Conservation (phyloP, 768 basidiomycete genomes). For the Pisolithus tinctorius region DNA sequence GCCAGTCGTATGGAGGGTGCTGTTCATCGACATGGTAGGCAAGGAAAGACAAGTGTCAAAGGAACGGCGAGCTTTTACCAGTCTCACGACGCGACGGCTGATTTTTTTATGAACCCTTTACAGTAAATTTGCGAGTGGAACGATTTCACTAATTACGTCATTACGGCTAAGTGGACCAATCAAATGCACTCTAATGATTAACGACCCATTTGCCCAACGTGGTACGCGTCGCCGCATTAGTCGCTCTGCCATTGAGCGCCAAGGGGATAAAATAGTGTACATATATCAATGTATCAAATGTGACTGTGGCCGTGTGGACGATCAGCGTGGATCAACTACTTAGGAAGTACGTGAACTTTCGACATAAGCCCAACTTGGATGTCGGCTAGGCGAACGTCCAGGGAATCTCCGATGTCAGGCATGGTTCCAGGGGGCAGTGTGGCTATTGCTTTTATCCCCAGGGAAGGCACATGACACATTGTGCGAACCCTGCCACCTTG, state of each 20-base stretch:
- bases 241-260: neutral
- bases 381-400: slow-evolving; percentile 20
- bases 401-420: slow-evolving; percentile 20
- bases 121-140: neutral
- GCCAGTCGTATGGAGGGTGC: slow-evolving; percentile 16
- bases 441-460: slow-evolving; percentile 19
- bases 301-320: neutral
- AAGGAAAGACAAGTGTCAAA: neutral
- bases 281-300: neutral
- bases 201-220: too few relatives aligned
- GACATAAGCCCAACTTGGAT: slow-evolving; percentile 27
- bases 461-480: slow-evolving; percentile 19
- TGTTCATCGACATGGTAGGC: slow-evolving; percentile 20
- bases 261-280: neutral
- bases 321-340: neutral
- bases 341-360: slow-evolving; percentile 14
- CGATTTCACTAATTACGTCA: neutral
- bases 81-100: too few relatives aligned
- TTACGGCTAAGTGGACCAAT: too few relatives aligned
- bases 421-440: slow-evolving; percentile 2
- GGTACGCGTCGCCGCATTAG: too few relatives aligned
- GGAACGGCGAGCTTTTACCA: neutral
- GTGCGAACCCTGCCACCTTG: slow-evolving; percentile 4
- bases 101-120: neutral
- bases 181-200: too few relatives aligned